Base-by-base conservation (phyloP, 2,329 filamentous ascomycete species). In the Rhynchosporium secalis region DNA sequence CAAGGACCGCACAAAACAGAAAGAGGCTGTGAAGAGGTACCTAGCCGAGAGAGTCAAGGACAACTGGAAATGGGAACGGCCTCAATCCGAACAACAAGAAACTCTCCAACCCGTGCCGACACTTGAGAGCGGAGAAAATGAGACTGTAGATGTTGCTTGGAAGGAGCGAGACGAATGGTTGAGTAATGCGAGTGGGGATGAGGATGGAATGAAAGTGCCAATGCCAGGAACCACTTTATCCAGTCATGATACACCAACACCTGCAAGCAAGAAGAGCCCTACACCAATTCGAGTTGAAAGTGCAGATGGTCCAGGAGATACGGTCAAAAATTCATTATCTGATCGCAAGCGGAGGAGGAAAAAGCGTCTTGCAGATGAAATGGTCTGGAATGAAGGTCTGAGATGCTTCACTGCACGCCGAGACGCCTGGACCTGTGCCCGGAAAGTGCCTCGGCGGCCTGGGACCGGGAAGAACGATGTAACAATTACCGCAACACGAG, bases 401-500 rank as follows among this genome's bases (percentile, higher is more conserved):
- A 83, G 86, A n/a, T 89, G 89, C 73, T 98, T 91, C 76, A 84
- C 87, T 63, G 84, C 87, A 36, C 81, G 91, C 62, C 83, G 93
- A 55, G 86, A 96, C 76, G 87, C 86, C 6, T 98, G 94, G 94
- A 94, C 92, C 0, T 88, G 90, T 38, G 93, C 92, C 38, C 83
- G 83, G 66, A 82, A 79, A 10, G 83, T 82, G 6, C 47, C 20
- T 7, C 83, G 67, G 81, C 82, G 33, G 5, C 33, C 33, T 36
- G 33, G 33, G 33, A 36, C 33, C 33, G 33, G 33, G 9, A 36
- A 74, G 10, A 76, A 82, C 66, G 80, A 82, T 73, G 36, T 31
- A 38, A 46, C 56, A 3, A 59, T 52, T 78, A 79, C 60, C n/a
- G 36, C 58, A 20, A 59, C 64, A 26, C 47, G 61, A 56, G 79